These are phyloP conservation scores for Nakaseomyces kungkrabaensis DNA, from an alignment of 1,139 yeast species.

Conservation along the genomic window DNA sequence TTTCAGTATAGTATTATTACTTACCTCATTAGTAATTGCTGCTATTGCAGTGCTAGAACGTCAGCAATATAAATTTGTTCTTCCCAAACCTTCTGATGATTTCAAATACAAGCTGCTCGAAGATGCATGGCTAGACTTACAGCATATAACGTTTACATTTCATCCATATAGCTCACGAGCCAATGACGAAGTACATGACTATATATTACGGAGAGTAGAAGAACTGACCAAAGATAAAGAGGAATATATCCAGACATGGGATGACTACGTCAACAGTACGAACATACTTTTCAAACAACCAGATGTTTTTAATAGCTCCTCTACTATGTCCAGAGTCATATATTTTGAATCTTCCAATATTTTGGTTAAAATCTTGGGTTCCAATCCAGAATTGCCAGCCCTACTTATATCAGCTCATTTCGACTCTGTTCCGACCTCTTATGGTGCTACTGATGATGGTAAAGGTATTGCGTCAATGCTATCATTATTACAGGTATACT, in stretches of 20 bases:
- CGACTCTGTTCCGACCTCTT: slow-evolving; percentile 82
- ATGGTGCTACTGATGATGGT: slow-evolving; percentile 90
- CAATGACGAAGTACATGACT: slow-evolving; percentile 68
- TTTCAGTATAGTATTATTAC: slow-evolving; percentile 19
- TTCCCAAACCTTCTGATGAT: slow-evolving; percentile 12
- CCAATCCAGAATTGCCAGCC: slow-evolving; percentile 48
- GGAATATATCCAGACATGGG: slow-evolving; percentile 31
- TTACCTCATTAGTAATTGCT: slow-evolving; percentile 15
- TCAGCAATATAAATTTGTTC: slow-evolving; percentile 9
- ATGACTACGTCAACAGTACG: slow-evolving; percentile 43
- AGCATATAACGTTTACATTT: slow-evolving; percentile 49
- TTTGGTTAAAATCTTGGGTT: slow-evolving; percentile 61
- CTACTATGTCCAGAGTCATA: slow-evolving; percentile 37
- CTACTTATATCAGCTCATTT: slow-evolving; percentile 74
- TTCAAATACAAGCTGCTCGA: slow-evolving; percentile 35
- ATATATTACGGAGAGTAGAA: slow-evolving; percentile 40
- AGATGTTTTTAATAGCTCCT: slow-evolving; percentile 36
- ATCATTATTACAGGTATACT: slow-evolving; percentile 50
- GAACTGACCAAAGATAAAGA: slow-evolving; percentile 21
- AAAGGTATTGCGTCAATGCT: slow-evolving; percentile 80
- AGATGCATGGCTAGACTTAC: slow-evolving; percentile 60
- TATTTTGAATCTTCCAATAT: slow-evolving; percentile 78
- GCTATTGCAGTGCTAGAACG: slow-evolving; percentile 15
- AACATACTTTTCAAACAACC: slow-evolving; percentile 40
- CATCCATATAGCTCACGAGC: slow-evolving; percentile 76